phyloP scores from a whole-genome alignment of 176 grass and related monocot genomes.

The Oryza glaberrima region DNA sequence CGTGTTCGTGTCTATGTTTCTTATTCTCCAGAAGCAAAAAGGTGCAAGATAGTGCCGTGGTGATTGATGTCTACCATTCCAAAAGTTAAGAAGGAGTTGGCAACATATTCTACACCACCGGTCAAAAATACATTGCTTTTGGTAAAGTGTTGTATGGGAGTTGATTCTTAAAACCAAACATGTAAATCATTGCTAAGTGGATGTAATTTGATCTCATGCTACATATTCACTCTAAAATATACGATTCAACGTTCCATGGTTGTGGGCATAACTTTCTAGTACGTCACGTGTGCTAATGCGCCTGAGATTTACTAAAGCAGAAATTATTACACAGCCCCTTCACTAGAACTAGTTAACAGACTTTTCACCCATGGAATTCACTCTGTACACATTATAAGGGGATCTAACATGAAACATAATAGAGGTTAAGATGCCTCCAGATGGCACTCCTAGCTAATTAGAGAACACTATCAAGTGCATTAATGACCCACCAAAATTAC shows the following conservation, averaged over 20 bases:
- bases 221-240: not conserved
- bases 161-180: not conserved
- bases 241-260: not conserved
- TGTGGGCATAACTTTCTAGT: constrained; percentile 6
- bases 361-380: not conserved
- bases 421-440: not conserved
- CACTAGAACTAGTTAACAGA: not conserved
- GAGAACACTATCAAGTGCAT: not conserved
- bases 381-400: not conserved
- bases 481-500: not conserved
- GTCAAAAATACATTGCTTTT: not conserved
- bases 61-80: not conserved
- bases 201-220: not conserved
- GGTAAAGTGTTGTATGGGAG: not conserved
- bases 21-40: constrained; percentile 22
- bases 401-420: not conserved
- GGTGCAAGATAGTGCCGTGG: not conserved
- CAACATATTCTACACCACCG: constrained; percentile 9
- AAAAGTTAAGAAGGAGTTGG: not conserved
- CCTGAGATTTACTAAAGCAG: not conserved
- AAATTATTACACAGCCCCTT: not conserved
- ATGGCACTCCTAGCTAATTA: not conserved
- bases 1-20: not conserved
- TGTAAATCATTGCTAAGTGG: not conserved
- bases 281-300: not conserved